Evolutionary conservation across 2,329 filamentous ascomycete species (phyloP).

Genomic region (Colletotrichum incanum): DNA sequence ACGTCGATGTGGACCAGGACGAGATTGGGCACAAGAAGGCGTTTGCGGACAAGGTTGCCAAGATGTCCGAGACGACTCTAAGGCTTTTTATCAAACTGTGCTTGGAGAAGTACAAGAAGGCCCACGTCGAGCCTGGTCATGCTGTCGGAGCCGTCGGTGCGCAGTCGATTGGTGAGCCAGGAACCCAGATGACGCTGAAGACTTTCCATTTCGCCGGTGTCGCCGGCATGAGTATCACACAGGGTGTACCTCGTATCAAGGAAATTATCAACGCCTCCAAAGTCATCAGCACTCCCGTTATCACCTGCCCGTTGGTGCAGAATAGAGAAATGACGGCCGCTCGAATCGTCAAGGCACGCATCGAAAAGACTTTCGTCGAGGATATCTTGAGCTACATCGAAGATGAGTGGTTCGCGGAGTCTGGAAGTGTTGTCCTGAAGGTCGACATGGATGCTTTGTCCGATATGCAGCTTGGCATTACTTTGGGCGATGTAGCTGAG

Average conservation of each 20-base stretch:
- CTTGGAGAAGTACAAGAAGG: constrained; percentile 90
- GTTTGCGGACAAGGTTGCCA: constrained; percentile 81
- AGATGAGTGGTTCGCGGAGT: constrained; percentile 86
- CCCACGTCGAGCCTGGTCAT: constrained; percentile 93
- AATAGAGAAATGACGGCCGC: constrained; percentile 82
- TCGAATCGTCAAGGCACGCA: constrained; percentile 91
- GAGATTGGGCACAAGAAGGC: constrained; percentile 53
- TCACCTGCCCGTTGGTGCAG: constrained; percentile 87
- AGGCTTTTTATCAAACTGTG: constrained; percentile 85
- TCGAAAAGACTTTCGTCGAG: constrained; percentile 93
- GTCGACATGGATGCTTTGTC: constrained; percentile 86
- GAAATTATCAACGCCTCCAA: constrained; percentile 99
- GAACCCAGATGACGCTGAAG: constrained; percentile 99
- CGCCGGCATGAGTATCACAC: constrained; percentile 98
- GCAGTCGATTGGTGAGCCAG: constrained; percentile 97
- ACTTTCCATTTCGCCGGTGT: constrained; percentile 99
- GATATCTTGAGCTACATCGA: constrained; percentile 88
- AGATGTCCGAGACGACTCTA: constrained; percentile 84
- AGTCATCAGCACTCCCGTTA: constrained; percentile 93
- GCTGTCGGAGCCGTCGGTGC: constrained; percentile 96
- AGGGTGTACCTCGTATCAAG: constrained; percentile 99
- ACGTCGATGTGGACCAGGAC: constrained; percentile 47
- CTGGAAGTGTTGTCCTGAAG: constrained; percentile 83
- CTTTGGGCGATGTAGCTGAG: constrained; percentile 78
- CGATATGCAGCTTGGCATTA: constrained; percentile 86